Percentiles rank a stretch among this genome's conserved stretches.
Conservation (phyloP, 495 filamentous ascomycete genomes). For the Massariosphaeria phaeospora region DNA sequence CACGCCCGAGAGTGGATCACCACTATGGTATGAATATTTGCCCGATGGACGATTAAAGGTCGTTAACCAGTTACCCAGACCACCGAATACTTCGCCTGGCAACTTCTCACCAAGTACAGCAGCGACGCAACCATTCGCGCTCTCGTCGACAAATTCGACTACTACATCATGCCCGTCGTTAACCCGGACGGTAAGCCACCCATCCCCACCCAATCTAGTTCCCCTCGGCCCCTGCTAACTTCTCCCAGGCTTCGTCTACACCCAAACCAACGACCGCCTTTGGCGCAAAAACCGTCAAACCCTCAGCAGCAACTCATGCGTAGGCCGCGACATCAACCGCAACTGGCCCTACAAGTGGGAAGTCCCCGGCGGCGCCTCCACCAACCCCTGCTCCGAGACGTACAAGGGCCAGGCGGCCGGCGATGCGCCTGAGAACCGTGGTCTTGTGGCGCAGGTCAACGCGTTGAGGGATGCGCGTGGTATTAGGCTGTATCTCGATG, state of each 20-base stretch:
- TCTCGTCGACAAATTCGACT: slow-evolving; percentile 56
- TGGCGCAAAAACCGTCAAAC: slow-evolving; percentile 62
- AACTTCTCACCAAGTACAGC: slow-evolving; percentile 48
- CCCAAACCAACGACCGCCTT: slow-evolving; percentile 53
- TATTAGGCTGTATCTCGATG: slow-evolving; percentile 56
- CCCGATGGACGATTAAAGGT: not conserved
- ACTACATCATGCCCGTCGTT: slow-evolving; percentile 57
- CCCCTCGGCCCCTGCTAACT: not conserved
- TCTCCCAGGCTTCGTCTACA: slow-evolving; percentile 51
- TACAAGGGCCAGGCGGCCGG: slow-evolving; percentile 48
- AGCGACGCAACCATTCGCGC: slow-evolving; percentile 42
- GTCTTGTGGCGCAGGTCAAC: slow-evolving; percentile 43
- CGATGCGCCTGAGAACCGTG: slow-evolving; percentile 50
- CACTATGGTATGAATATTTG: slow-evolving; percentile 35
- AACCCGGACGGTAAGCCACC: slow-evolving; percentile 50
- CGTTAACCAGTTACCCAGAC: slow-evolving; percentile 21
- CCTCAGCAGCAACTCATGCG: slow-evolving; percentile 38
- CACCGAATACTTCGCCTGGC: slow-evolving; percentile 53
- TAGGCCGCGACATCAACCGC: slow-evolving; percentile 58
- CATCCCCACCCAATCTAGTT: not conserved
- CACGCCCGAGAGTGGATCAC: slow-evolving; percentile 63
- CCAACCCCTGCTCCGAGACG: slow-evolving; percentile 50
- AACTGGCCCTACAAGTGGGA: slow-evolving; percentile 57
- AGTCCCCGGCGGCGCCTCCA: slow-evolving; percentile 49
- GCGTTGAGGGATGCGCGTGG: slow-evolving; percentile 41